Base-by-base conservation (phyloP, 1,139 yeast genomes). In the Pneumocystis wakefieldiae region DNA sequence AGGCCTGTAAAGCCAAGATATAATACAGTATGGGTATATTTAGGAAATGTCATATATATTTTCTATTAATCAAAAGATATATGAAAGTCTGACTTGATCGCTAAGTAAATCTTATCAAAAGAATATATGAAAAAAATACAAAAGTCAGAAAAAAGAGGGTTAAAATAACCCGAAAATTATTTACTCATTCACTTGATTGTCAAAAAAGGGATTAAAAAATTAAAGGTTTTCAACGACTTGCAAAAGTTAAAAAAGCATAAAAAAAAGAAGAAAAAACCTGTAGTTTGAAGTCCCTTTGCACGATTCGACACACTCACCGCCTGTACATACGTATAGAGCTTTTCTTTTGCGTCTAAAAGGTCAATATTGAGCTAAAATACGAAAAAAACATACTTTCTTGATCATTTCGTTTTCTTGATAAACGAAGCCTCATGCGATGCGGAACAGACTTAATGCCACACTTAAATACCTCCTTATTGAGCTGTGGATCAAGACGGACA, bases 371-470 rank as follows among this genome's bases (percentile, higher is more conserved):
- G 24, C 6, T 2, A 24, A n/a, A 24, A 24, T 12, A 19, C 12
- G n/a, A n/a, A 48, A 10, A 14, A 19, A 10, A 48, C 12, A 48
- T 48, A 48, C 55, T 92, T 84, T 94, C 98, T 83, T 92, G 98
- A 80, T 94, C 97, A 84, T 92, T 92, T 85, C 97, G 89, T 92
- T 87, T 92, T 89, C 98, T 91, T 70, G 97, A 90, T 82, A 94
- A 91, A 84, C 97, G 91, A 79, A 94, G 85, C 84, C 99, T 90
- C 81, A 94, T 78, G 85, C 97, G 91, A 87, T 82, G 83, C 79
- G 95, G 96, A 76, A 89, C 95, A 82, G 97, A 97, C 85, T 91
- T 92, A 82, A 94, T 86, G 83, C 99, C 99, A 83, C 95, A 90
- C 81, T 89, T 87, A 98, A 98, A 94, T 82, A 94, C 83, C 78